Percentiles rank a stretch among this genome's conserved stretches.
phyloP scores from a whole-genome alignment of 73 alveolate genomes.

The Paramecium sonneborni region DNA sequence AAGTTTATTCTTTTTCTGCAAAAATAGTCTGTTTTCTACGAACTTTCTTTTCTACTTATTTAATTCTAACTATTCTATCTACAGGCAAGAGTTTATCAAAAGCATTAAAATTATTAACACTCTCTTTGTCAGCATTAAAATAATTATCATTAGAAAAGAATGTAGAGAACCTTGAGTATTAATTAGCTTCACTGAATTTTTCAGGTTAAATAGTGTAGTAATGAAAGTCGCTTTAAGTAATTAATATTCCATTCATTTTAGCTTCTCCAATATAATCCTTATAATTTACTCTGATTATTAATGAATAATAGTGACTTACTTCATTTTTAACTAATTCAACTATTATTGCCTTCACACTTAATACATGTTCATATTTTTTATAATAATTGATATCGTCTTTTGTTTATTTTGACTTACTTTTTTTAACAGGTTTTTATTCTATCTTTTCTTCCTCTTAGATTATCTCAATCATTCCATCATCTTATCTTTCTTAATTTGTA shows the following conservation, averaged over 20 bases:
- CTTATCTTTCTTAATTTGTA: background rate
- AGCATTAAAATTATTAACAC: background rate
- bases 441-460: background rate
- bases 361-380: background rate
- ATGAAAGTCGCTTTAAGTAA: background rate
- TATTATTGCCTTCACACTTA: background rate
- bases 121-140: background rate
- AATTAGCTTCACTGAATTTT: background rate
- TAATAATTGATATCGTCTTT: background rate
- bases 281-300: background rate
- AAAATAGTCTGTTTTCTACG: background rate
- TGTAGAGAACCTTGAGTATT: background rate
- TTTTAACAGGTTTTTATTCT: background rate
- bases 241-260: background rate
- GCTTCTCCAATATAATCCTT: background rate
- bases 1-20: background rate
- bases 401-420: background rate
- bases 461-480: background rate
- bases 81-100: background rate
- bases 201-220: background rate
- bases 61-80: background rate
- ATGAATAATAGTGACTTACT: background rate
- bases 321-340: background rate
- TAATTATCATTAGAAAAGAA: constrained; percentile 13
- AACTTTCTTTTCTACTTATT: background rate